A percentile compares a stretch with the other conserved stretches of the same genome.
These are phyloP conservation scores for Carnegiea gigantea DNA, from an alignment of 179 eudicot genomes.

Conservation along the genomic window DNA sequence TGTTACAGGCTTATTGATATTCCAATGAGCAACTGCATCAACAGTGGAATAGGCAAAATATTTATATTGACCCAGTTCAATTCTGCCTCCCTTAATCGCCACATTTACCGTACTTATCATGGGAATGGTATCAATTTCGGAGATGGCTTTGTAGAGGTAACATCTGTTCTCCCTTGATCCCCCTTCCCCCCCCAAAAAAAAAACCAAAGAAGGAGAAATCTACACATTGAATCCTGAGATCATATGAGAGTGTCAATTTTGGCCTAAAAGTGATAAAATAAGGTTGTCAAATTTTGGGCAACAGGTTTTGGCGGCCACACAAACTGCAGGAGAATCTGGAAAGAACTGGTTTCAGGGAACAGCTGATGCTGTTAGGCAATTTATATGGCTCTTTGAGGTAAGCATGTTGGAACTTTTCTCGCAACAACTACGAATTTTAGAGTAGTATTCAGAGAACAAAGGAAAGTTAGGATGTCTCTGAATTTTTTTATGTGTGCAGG, in stretches of 20 bases:
- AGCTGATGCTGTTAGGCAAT: slow-evolving; percentile 93
- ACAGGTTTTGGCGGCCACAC: slow-evolving; percentile 91
- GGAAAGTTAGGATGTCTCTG: neutral
- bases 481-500: slow-evolving; percentile 24
- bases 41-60: slow-evolving; percentile 92
- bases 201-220: neutral
- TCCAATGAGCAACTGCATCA: slow-evolving; percentile 98
- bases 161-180: neutral
- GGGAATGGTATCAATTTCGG: slow-evolving; percentile 86
- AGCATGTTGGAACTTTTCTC: neutral
- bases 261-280: neutral
- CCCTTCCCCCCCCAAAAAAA: neutral
- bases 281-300: neutral
- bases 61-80: slow-evolving; percentile 90
- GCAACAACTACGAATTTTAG: neutral
- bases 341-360: slow-evolving; percentile 96
- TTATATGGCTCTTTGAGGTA: slow-evolving; percentile 87
- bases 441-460: neutral
- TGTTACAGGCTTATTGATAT: slow-evolving; percentile 95
- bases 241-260: neutral
- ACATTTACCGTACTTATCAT: slow-evolving; percentile 77
- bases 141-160: slow-evolving; percentile 92
- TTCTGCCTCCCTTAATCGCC: slow-evolving; percentile 96
- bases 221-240: neutral
- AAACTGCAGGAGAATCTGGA: slow-evolving; percentile 90